A percentile compares a stretch with the other conserved stretches of the same genome.
These are phyloP conservation scores for Asterophora lycoperdoides DNA, from an alignment of 768 basidiomycete genomes.

Conservation along the genomic window DNA sequence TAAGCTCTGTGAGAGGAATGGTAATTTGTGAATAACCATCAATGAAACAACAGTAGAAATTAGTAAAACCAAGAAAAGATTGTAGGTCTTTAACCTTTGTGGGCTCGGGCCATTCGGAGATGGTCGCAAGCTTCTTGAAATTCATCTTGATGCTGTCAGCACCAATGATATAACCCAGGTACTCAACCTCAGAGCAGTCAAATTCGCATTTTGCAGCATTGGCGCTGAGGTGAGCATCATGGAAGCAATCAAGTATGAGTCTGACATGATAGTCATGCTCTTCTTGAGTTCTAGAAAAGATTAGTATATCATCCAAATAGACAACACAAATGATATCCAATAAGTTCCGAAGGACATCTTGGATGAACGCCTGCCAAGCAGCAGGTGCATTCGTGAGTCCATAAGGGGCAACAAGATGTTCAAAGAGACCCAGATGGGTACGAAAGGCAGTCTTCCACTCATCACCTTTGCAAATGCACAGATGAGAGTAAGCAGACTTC, in stretches of 20 bases:
- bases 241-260: constrained; percentile 27
- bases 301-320: constrained; percentile 39
- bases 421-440: constrained; percentile 32
- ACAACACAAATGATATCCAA: constrained; percentile 36
- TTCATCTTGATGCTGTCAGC: constrained; percentile 33
- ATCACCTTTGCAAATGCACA: constrained; percentile 35
- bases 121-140: constrained; percentile 30
- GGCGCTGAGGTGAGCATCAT: constrained; percentile 21
- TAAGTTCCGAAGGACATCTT: constrained; percentile 33
- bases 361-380: constrained; percentile 39
- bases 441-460: constrained; percentile 43
- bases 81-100: constrained; percentile 26
- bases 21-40: too few relatives aligned
- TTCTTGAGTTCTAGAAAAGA: constrained; percentile 27
- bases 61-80: constrained; percentile 33
- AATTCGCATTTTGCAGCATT: constrained; percentile 38
- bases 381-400: constrained; percentile 37
- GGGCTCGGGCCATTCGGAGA: constrained; percentile 32
- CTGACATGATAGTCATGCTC: constrained; percentile 26
- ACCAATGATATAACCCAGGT: constrained; percentile 34
- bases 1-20: too few relatives aligned
- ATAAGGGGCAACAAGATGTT: constrained; percentile 36
- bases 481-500: constrained; percentile 31
- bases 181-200: constrained; percentile 26
- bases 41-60: constrained; percentile 14